phyloP scores from a whole-genome alignment of 2,329 filamentous ascomycete genomes.

The Paraphoma chrysanthemicola region DNA sequence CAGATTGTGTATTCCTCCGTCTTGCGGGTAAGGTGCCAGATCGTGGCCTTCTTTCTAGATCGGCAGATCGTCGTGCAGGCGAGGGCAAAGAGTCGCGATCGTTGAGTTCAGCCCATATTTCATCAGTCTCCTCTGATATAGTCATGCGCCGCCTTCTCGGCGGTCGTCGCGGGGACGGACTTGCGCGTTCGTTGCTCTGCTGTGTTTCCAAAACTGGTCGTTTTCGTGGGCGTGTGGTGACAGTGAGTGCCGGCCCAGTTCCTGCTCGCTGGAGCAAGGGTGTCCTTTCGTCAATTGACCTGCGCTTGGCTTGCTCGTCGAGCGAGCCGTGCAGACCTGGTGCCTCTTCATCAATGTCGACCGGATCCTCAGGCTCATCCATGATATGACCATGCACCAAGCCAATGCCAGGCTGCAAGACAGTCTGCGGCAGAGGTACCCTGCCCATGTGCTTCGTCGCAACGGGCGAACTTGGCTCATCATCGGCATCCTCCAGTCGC shows the following conservation, averaged over 20 bases:
- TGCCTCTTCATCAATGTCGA: slow-evolving; percentile 36
- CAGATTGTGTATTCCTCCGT: slow-evolving; percentile 36
- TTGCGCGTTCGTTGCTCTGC: slow-evolving; percentile 29
- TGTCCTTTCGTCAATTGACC: slow-evolving; percentile 42
- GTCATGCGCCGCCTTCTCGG: slow-evolving; percentile 49
- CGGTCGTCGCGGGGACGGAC: slow-evolving; percentile 31
- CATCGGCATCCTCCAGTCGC: slow-evolving; percentile 81
- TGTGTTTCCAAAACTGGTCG: slow-evolving; percentile 27
- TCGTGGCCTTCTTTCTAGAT: slow-evolving; percentile 38
- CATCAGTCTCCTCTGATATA: slow-evolving; percentile 72
- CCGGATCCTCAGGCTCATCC: slow-evolving; percentile 50
- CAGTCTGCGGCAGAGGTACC: slow-evolving; percentile 62
- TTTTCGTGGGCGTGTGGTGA: slow-evolving; percentile 30
- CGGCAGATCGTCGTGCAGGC: slow-evolving; percentile 37
- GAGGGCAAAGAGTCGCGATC: slow-evolving; percentile 57
- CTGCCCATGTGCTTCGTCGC: slow-evolving; percentile 43
- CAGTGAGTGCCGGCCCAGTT: slow-evolving; percentile 40
- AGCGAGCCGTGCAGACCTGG: slow-evolving; percentile 37
- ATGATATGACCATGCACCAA: slow-evolving; percentile 75
- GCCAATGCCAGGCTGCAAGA: slow-evolving; percentile 81
- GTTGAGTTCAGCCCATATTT: slow-evolving; percentile 89
- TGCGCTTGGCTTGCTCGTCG: slow-evolving; percentile 34
- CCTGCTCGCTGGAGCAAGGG: slow-evolving; percentile 43
- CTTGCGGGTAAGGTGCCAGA: slow-evolving; percentile 42
- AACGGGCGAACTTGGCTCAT: slow-evolving; percentile 59